Evolutionary conservation across 441 rosid genomes (phyloP).

Genomic region (Macaranga tanarius): DNA sequence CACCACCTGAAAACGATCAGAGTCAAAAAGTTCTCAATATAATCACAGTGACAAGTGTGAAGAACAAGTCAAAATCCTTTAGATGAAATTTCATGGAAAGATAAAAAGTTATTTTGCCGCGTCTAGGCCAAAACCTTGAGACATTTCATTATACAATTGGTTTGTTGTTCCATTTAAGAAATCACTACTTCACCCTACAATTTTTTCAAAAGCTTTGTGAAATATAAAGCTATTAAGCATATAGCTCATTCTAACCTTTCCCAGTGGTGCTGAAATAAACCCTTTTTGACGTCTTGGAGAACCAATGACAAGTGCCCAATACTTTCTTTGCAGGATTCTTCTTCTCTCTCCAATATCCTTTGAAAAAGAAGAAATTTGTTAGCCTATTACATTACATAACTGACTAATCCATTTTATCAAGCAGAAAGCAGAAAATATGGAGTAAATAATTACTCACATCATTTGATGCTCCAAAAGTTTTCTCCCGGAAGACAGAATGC

Average conservation of each 20-base stretch:
- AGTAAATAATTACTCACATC: slow-evolving; percentile 34
- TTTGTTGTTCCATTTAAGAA: too few species aligned
- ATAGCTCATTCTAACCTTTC: slow-evolving; percentile 53
- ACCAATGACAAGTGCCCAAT: slow-evolving; percentile 88
- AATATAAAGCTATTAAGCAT: too few species aligned
- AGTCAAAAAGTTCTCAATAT: background rate
- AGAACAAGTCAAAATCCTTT: background rate
- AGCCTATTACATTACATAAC: slow-evolving; percentile 13
- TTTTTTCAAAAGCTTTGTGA: too few species aligned
- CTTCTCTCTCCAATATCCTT: slow-evolving; percentile 49
- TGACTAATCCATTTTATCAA: background rate
- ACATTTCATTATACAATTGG: too few species aligned
- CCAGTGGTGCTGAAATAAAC: slow-evolving; percentile 66
- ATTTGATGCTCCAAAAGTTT: slow-evolving; percentile 68
- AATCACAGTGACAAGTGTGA: background rate
- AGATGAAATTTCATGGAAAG: too few species aligned
- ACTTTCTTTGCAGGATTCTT: slow-evolving; percentile 59
- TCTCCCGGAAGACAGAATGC: slow-evolving; percentile 87
- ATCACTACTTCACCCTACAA: too few species aligned
- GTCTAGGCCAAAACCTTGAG: too few species aligned
- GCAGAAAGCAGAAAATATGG: slow-evolving; percentile 12
- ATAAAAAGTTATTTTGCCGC: background rate
- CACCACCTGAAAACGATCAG: slow-evolving; percentile 49
- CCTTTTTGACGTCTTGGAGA: slow-evolving; percentile 64
- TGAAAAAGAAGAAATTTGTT: slow-evolving; percentile 11